phyloP scores from a whole-genome alignment of 768 basidiomycete species.

The Pisolithus tinctorius region DNA sequence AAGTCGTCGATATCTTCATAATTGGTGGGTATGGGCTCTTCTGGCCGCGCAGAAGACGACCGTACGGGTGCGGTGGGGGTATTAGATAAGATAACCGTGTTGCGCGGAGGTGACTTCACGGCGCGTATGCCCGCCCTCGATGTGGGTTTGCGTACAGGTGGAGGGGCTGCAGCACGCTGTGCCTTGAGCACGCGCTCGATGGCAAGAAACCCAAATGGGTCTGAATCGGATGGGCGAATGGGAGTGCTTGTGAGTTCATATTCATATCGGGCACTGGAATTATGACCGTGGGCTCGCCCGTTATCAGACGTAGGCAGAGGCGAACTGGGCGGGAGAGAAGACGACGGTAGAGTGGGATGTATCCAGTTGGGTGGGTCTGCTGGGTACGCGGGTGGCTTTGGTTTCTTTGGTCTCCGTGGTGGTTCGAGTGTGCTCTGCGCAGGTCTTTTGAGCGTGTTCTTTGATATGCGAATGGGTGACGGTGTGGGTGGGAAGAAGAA shows the following conservation, averaged over 20 bases:
- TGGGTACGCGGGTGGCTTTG: conserved; percentile 23
- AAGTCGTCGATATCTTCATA: conserved; percentile 28
- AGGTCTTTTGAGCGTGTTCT: conserved; percentile 11
- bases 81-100: conserved; percentile 9
- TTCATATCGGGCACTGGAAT: conserved; percentile 9
- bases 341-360: conserved; percentile 15
- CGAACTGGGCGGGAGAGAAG: conserved; percentile 30
- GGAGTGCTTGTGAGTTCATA: conserved; percentile 17
- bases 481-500: conserved; percentile 29
- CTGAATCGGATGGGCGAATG: conserved; percentile 29
- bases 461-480: conserved; percentile 21
- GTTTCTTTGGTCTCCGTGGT: conserved; percentile 27
- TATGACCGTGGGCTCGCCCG: conserved; percentile 1
- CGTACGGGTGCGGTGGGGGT: conserved; percentile 9
- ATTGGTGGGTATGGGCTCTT: conserved; percentile 28
- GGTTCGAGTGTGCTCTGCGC: conserved; percentile 15
- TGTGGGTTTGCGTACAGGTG: conserved; percentile 5
- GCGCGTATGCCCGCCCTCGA: conserved; percentile 4
- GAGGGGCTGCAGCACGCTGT: conserved; percentile 24
- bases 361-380: conserved; percentile 28
- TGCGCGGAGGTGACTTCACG: conserved; percentile 17
- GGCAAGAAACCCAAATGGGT: conserved; percentile 54
- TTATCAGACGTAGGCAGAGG: conserved; percentile 21
- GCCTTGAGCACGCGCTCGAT: conserved; percentile 45
- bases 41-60: conserved; percentile 29